These are phyloP conservation scores for Beauveria varroae DNA, from an alignment of 2,329 filamentous ascomycete species.

Conservation along the genomic window DNA sequence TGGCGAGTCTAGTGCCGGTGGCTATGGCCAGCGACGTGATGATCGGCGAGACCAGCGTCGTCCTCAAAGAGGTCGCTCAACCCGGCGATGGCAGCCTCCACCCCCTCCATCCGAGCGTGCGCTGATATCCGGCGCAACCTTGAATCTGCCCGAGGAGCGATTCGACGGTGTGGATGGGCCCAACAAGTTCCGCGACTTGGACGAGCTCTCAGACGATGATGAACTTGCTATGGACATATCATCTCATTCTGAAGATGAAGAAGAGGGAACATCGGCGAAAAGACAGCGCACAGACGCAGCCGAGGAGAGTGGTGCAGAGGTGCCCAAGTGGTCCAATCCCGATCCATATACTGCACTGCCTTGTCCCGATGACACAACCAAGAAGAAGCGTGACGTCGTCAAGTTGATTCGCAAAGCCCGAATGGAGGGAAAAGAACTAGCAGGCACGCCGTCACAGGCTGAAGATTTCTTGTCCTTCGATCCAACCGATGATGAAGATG, in stretches of 20 bases:
- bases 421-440: conserved; percentile 45
- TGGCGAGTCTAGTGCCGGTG: conserved; percentile 22
- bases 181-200: conserved; percentile 46
- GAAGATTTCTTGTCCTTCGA: conserved; percentile 90
- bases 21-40: conserved; percentile 14
- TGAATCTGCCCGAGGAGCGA: conserved; percentile 35
- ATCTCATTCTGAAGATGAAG: conserved; percentile 19
- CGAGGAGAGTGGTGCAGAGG: conserved; percentile 33
- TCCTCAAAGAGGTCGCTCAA: conserved; percentile 20
- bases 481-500: conserved; percentile 50
- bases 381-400: conserved; percentile 80
- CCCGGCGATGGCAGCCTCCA: conserved; percentile 27
- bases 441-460: conserved; percentile 46
- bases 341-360: conserved; percentile 88
- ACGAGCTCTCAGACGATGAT: conserved; percentile 55
- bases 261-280: conserved; percentile 33
- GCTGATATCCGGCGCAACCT: conserved; percentile 37
- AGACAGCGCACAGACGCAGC: conserved; percentile 20
- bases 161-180: conserved; percentile 37
- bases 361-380: conserved; percentile 62
- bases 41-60: conserved; percentile 18
- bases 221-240: conserved; percentile 60
- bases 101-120: conserved; percentile 41
- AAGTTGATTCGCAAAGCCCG: conserved; percentile 88
- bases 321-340: conserved; percentile 88